A percentile compares a stretch with the other conserved stretches of the same genome.
These are phyloP conservation scores for Aspergillus pseudotamarii DNA, from an alignment of 2,329 filamentous ascomycete species.

Conservation along the genomic window DNA sequence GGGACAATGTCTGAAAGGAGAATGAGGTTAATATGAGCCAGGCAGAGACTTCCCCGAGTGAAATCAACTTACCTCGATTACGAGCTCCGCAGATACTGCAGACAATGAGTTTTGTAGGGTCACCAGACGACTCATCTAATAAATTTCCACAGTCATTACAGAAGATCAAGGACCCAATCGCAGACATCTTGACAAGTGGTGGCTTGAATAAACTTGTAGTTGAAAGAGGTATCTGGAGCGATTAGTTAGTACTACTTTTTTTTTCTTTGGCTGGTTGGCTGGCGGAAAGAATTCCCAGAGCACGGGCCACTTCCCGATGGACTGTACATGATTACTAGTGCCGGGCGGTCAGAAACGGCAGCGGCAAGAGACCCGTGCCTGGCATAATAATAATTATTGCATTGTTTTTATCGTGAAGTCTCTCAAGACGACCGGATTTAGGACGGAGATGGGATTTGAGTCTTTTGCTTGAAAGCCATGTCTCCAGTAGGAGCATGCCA, in stretches of 20 bases:
- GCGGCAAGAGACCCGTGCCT: constrained; percentile 27
- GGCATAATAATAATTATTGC: constrained; percentile 29
- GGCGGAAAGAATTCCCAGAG: constrained; percentile 23
- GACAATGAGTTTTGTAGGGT: constrained; percentile 71
- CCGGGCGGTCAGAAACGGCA: constrained; percentile 30
- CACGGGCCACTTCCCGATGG: constrained; percentile 19
- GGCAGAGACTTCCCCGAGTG: neutral
- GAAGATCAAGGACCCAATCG: constrained; percentile 88
- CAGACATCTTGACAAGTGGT: constrained; percentile 64
- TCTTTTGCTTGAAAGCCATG: constrained; percentile 34
- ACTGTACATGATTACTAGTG: constrained; percentile 25
- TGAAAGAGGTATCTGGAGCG: neutral
- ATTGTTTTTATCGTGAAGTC: constrained; percentile 10
- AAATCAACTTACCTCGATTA: constrained; percentile 68
- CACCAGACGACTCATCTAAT: constrained; percentile 77
- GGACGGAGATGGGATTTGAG: constrained; percentile 18
- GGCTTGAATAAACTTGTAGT: neutral
- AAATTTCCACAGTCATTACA: constrained; percentile 92
- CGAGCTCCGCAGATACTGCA: constrained; percentile 86
- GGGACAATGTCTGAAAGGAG: constrained; percentile 66
- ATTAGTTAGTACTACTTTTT: constrained; percentile 7
- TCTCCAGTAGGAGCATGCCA: constrained; percentile 34
- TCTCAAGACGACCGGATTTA: constrained; percentile 11
- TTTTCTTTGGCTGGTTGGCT: constrained; percentile 23
- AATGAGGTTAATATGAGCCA: constrained; percentile 19